A percentile compares a stretch with the other conserved stretches of the same genome.
phyloP scores from a whole-genome alignment of 192 early-diverging fungal genomes.

The Coemansia guatemalensis region DNA sequence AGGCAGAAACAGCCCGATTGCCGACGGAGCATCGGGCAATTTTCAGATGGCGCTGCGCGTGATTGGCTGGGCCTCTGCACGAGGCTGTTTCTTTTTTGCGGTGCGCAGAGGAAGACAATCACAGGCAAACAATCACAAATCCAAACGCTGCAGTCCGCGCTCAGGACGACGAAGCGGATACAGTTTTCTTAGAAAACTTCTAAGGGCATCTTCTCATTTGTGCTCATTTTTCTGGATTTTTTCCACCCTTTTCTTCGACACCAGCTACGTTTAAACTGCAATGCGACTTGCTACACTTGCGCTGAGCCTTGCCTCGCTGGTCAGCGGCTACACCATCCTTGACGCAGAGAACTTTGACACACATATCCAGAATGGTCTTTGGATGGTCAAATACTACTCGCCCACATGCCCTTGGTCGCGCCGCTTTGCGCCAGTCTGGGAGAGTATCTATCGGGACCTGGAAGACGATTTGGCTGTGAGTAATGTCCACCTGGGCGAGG shows the following conservation, averaged over 20 bases:
- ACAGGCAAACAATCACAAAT: too few relatives aligned
- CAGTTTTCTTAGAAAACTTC: too few relatives aligned
- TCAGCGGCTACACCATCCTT: conserved; percentile 44
- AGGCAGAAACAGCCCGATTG: too few relatives aligned
- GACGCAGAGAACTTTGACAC: conserved; percentile 41
- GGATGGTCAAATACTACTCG: conserved; percentile 56
- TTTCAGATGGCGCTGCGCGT: neutral
- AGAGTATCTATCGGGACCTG: conserved; percentile 42
- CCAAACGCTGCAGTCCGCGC: too few relatives aligned
- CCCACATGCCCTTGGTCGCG: conserved; percentile 51
- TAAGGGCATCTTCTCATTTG: neutral
- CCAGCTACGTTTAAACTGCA: neutral
- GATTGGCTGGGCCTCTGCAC: too few relatives aligned
- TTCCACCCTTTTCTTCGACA: neutral
- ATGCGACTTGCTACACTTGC: conserved; percentile 35
- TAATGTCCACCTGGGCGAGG: conserved; percentile 44
- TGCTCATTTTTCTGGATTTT: neutral
- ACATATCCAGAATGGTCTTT: conserved; percentile 40
- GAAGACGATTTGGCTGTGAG: conserved; percentile 27
- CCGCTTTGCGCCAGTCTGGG: conserved; percentile 53
- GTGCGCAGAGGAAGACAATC: too few relatives aligned
- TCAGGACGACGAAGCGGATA: too few relatives aligned
- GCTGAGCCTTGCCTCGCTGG: conserved; percentile 28
- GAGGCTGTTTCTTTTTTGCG: too few relatives aligned
- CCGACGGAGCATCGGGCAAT: neutral